These are phyloP conservation scores for Pterula multifida DNA, from an alignment of 1,284 basidiomycete genomes.

Conservation along the genomic window DNA sequence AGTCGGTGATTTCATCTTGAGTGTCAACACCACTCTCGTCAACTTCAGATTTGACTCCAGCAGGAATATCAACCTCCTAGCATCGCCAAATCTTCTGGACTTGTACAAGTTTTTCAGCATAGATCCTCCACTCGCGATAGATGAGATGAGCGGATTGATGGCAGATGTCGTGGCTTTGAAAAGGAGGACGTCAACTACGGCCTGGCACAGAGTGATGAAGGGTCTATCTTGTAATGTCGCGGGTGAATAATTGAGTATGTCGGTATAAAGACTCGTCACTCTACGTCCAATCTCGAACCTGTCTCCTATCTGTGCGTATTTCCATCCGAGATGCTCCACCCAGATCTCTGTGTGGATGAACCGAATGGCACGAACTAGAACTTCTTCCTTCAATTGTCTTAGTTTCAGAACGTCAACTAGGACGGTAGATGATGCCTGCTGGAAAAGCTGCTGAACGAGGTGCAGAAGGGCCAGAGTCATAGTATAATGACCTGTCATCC, in stretches of 20 bases:
- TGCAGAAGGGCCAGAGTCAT: slow-evolving; percentile 71
- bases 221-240: slow-evolving; percentile 38
- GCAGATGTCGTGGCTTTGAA: slow-evolving; percentile 62
- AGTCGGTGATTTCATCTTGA: slow-evolving; percentile 33
- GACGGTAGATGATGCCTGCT: slow-evolving; percentile 56
- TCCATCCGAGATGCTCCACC: slow-evolving; percentile 76
- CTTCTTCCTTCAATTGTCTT: slow-evolving; percentile 68
- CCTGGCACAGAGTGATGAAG: slow-evolving; percentile 45
- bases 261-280: slow-evolving; percentile 52
- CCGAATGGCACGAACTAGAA: slow-evolving; percentile 60
- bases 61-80: slow-evolving; percentile 52
- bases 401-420: slow-evolving; percentile 45
- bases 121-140: slow-evolving; percentile 49
- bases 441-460: slow-evolving; percentile 65
- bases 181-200: slow-evolving; percentile 55
- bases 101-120: slow-evolving; percentile 47
- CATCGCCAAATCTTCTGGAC: slow-evolving; percentile 57
- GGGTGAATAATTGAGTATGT: slow-evolving; percentile 53
- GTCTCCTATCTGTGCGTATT: slow-evolving; percentile 66
- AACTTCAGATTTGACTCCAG: slow-evolving; percentile 57
- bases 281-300: slow-evolving; percentile 69
- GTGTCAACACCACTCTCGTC: slow-evolving; percentile 45
- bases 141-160: slow-evolving; percentile 62
- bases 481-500: slow-evolving; percentile 61
- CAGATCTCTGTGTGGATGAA: slow-evolving; percentile 81